Percentiles rank a stretch among this genome's conserved stretches.
Evolutionary conservation across 2,329 filamentous ascomycete species (phyloP).

Genomic region (Myrmaecium sp.): DNA sequence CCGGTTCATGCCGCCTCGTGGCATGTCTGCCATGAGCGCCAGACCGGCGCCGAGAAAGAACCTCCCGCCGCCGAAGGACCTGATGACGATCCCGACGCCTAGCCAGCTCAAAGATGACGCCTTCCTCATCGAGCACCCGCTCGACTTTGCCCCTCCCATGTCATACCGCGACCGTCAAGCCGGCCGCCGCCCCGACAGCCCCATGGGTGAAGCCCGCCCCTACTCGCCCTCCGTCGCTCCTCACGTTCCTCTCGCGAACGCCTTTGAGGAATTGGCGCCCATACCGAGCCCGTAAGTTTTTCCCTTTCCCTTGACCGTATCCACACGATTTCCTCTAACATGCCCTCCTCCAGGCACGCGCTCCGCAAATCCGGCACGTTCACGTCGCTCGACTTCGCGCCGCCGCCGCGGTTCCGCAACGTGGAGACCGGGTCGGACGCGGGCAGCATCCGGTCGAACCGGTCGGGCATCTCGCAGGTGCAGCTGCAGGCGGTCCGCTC

Average conservation of each 20-base stretch:
- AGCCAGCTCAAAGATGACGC: slow-evolving; percentile 69
- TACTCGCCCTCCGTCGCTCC: slow-evolving; percentile 59
- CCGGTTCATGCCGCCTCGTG: slow-evolving; percentile 15
- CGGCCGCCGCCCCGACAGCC: slow-evolving; percentile 46
- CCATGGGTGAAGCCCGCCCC: slow-evolving; percentile 40
- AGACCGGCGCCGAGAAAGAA: slow-evolving; percentile 32
- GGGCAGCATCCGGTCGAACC: slow-evolving; percentile 46
- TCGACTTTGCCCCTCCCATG: slow-evolving; percentile 73
- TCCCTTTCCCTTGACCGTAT: background rate
- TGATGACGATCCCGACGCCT: slow-evolving; percentile 69
- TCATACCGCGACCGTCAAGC: slow-evolving; percentile 44
- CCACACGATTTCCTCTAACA: slow-evolving; percentile 12
- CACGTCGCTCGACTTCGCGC: slow-evolving; percentile 65
- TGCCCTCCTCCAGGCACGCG: slow-evolving; percentile 35
- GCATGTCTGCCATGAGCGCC: slow-evolving; percentile 25
- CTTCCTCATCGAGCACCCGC: slow-evolving; percentile 45
- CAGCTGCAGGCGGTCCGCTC: slow-evolving; percentile 57
- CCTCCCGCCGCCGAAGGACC: slow-evolving; percentile 53
- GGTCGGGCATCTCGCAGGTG: slow-evolving; percentile 56
- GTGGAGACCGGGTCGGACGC: slow-evolving; percentile 25
- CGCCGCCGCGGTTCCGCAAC: slow-evolving; percentile 53
- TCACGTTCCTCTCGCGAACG: slow-evolving; percentile 62
- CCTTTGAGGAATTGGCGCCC: slow-evolving; percentile 71
- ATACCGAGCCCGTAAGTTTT: slow-evolving; percentile 79
- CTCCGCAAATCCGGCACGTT: slow-evolving; percentile 66